Percentiles rank a stretch among this genome's conserved stretches.
Conservation (phyloP, 1,284 basidiomycete species). For the Ceratobasidium sp. region DNA sequence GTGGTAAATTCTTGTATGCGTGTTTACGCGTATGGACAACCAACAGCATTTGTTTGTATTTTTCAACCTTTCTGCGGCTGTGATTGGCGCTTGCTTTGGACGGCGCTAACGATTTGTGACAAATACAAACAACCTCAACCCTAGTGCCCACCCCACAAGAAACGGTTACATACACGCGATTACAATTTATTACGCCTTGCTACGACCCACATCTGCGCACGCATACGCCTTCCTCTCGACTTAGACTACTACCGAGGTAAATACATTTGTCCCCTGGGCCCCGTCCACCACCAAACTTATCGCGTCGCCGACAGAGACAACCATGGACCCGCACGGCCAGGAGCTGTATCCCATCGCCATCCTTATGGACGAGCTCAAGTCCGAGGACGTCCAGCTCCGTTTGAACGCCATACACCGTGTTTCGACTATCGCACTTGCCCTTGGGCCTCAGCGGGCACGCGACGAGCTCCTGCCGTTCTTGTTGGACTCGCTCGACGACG, state of each 20-base stretch:
- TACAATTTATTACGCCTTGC: constrained; percentile 42
- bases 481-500: constrained; percentile 98
- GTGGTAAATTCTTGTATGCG: too few species aligned
- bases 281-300: constrained; percentile 15
- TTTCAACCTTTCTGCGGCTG: too few species aligned
- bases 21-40: too few species aligned
- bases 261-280: constrained; percentile 6
- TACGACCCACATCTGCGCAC: constrained; percentile 32
- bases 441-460: constrained; percentile 94
- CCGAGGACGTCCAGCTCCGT: constrained; percentile 93
- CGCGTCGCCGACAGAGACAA: constrained; percentile 28
- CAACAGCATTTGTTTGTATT: background rate
- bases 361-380: constrained; percentile 94
- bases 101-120: constrained; percentile 25
- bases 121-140: constrained; percentile 45
- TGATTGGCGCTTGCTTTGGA: constrained; percentile 24
- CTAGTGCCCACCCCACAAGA: constrained; percentile 28
- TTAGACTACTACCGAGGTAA: constrained; percentile 40
- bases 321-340: constrained; percentile 44
- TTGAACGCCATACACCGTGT: constrained; percentile 98
- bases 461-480: constrained; percentile 98
- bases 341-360: constrained; percentile 60
- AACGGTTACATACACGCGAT: constrained; percentile 43
- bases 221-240: constrained; percentile 32
- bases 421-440: constrained; percentile 97